These are phyloP conservation scores for Secale cereale DNA, from an alignment of 176 grass and related monocot species.

Conservation along the genomic window DNA sequence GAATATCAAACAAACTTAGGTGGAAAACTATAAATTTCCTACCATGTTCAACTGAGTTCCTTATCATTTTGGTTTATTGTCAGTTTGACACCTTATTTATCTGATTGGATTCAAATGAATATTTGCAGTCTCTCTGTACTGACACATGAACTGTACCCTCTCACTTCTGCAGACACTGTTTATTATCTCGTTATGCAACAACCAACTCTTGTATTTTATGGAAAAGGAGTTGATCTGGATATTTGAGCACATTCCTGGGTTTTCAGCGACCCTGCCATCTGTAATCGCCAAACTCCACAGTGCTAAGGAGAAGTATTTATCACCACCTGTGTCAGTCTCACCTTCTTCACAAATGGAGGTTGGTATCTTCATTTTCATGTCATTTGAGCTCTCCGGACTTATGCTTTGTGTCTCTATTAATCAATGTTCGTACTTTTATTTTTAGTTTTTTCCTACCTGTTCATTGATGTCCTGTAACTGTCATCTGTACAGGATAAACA, in stretches of 20 bases:
- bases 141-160: constrained; percentile 19
- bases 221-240: constrained; percentile 85
- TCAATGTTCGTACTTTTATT: not conserved
- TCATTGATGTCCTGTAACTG: constrained; percentile 14
- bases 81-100: not conserved
- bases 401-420: not conserved
- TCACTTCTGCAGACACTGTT: constrained; percentile 52
- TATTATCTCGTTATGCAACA: constrained; percentile 92
- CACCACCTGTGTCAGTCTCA: constrained; percentile 38
- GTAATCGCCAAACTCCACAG: constrained; percentile 73
- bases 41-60: not conserved
- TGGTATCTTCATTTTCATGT: constrained; percentile 17
- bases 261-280: constrained; percentile 66
- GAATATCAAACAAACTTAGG: not conserved
- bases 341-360: constrained; percentile 54
- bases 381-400: constrained; percentile 15
- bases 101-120: not conserved
- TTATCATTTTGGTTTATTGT: not conserved
- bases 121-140: not conserved
- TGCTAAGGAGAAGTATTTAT: constrained; percentile 82
- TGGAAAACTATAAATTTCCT: not conserved
- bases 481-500: constrained; percentile 46
- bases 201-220: constrained; percentile 86
- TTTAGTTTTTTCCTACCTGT: not conserved
- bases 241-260: constrained; percentile 67